These are phyloP conservation scores for Haberlea rhodopensis DNA, from an alignment of 257 asterid genomes.

Conservation along the genomic window DNA sequence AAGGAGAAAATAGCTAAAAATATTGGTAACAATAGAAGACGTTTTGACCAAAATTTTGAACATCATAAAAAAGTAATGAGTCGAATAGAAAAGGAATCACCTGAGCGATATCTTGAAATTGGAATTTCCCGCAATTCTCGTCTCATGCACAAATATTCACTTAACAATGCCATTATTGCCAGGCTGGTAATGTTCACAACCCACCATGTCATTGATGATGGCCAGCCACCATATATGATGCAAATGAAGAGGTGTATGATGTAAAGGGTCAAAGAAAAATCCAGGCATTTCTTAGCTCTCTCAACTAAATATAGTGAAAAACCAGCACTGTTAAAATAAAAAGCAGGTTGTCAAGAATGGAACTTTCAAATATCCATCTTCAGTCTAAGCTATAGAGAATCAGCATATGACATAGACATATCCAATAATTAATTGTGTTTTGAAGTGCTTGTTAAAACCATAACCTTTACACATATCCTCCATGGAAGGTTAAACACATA, in stretches of 20 bases:
- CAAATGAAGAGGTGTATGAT: constrained; percentile 73
- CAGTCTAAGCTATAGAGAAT: too few species aligned
- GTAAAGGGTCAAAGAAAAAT: constrained; percentile 79
- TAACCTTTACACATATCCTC: too few species aligned
- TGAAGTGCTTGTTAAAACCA: too few species aligned
- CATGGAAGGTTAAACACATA: too few species aligned
- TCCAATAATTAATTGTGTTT: too few species aligned
- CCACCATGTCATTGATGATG: constrained; percentile 96
- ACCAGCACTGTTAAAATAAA: constrained; percentile 61
- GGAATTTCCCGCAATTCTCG: constrained; percentile 77
- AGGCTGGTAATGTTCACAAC: constrained; percentile 68
- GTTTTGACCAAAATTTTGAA: constrained; percentile 4
- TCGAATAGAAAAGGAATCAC: constrained; percentile 43
- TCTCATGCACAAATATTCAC: constrained; percentile 79
- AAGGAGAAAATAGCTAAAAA: too few species aligned
- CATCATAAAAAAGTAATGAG: constrained; percentile 22
- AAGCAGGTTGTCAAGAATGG: constrained; percentile 20
- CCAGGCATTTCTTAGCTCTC: constrained; percentile 93
- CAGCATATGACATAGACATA: too few species aligned
- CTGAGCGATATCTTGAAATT: constrained; percentile 58
- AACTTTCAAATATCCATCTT: constrained; percentile 11
- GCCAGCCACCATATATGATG: constrained; percentile 87
- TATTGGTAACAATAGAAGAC: constrained; percentile 5
- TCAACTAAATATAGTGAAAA: constrained; percentile 65
- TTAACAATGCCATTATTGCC: constrained; percentile 74